Evolutionary conservation across 306 rosid species (phyloP).

Genomic region (Cucumis hystrix): DNA sequence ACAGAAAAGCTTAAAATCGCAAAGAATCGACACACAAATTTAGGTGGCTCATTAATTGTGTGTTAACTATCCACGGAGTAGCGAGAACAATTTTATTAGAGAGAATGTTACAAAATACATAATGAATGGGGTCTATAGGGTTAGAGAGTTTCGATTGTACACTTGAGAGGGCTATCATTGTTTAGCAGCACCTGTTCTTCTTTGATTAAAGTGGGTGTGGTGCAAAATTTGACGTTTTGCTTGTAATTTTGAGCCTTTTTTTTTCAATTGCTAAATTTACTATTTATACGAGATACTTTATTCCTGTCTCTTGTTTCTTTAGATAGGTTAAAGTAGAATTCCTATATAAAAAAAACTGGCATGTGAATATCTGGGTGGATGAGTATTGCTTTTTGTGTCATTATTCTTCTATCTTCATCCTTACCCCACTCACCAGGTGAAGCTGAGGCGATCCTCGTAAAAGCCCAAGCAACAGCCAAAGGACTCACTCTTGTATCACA

Average conservation of each 20-base stretch:
- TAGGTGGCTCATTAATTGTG: too few relatives aligned
- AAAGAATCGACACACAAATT: too few relatives aligned
- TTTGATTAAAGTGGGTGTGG: background rate
- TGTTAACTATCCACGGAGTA: too few relatives aligned
- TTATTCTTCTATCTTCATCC: constrained; percentile 7
- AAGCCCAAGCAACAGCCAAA: constrained; percentile 80
- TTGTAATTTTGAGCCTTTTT: background rate
- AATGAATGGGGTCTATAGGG: too few relatives aligned
- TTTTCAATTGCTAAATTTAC: background rate
- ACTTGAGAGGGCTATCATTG: background rate
- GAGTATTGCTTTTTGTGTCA: background rate
- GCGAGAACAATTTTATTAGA: too few relatives aligned
- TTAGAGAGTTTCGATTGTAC: too few relatives aligned
- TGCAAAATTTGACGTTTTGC: background rate
- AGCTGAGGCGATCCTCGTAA: constrained; percentile 91
- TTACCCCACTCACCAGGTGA: constrained; percentile 48
- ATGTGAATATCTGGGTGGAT: background rate
- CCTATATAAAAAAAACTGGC: too few relatives aligned
- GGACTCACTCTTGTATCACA: constrained; percentile 61
- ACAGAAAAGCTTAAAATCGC: too few relatives aligned
- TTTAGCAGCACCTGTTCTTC: background rate
- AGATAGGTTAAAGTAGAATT: background rate
- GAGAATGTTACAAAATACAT: too few relatives aligned
- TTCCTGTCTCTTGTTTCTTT: background rate
- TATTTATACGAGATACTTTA: background rate